Percentiles rank a stretch among this genome's conserved stretches.
phyloP scores from a whole-genome alignment of 2,329 filamentous ascomycete species.

The Fusarium temperatum region DNA sequence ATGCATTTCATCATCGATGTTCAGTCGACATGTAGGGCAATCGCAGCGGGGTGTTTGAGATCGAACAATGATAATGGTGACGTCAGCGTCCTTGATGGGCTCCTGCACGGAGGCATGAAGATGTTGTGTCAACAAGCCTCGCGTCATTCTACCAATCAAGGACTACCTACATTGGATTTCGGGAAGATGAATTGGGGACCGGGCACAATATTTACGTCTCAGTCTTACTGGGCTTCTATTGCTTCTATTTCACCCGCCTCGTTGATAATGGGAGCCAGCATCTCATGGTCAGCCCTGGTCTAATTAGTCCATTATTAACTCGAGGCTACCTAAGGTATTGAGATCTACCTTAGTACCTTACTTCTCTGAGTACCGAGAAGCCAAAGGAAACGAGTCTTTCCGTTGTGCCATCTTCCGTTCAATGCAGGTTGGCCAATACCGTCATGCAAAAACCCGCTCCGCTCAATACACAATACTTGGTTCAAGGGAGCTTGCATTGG shows the following conservation, averaged over 20 bases:
- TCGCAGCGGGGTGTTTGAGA: slow-evolving; percentile 17
- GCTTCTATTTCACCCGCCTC: background rate
- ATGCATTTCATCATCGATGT: slow-evolving; percentile 43
- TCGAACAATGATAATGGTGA: slow-evolving; percentile 28
- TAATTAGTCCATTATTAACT: background rate
- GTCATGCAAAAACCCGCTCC: background rate
- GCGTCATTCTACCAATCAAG: slow-evolving; percentile 12
- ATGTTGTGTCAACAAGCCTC: slow-evolving; percentile 14
- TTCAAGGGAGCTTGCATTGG: background rate
- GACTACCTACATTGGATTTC: background rate
- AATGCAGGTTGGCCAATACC: background rate
- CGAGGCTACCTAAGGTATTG: background rate
- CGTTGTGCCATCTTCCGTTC: background rate
- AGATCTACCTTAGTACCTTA: background rate
- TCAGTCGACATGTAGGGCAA: slow-evolving; percentile 2
- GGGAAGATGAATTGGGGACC: background rate
- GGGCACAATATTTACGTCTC: background rate
- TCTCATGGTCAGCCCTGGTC: background rate
- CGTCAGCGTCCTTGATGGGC: slow-evolving; percentile 20
- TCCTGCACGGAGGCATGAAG: background rate
- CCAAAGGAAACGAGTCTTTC: background rate
- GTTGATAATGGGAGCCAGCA: background rate
- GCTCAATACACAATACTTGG: slow-evolving; percentile 9
- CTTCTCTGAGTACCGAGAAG: background rate
- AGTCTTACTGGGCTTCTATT: background rate